A percentile compares a stretch with the other conserved stretches of the same genome.
Conservation (phyloP, 441 rosid genomes). For the Populus hybrid region DNA sequence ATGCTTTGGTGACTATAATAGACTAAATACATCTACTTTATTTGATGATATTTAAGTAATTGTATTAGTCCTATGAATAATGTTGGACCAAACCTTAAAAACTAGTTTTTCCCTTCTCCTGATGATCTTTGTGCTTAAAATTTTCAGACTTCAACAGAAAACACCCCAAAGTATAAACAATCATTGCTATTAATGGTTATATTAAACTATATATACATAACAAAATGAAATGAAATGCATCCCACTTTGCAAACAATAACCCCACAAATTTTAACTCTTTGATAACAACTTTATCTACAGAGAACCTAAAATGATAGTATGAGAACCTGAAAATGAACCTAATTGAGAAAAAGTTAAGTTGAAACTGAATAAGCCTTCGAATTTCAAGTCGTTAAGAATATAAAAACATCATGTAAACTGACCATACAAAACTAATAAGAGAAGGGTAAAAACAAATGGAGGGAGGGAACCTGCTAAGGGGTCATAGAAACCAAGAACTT, state of each 20-base stretch:
- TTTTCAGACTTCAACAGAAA: background rate
- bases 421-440: background rate
- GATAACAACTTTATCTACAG: background rate
- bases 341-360: background rate
- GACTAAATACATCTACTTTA: background rate
- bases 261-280: background rate
- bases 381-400: background rate
- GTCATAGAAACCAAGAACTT: conserved; percentile 29
- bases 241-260: background rate
- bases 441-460: background rate
- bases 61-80: background rate
- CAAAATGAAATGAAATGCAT: background rate
- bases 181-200: background rate
- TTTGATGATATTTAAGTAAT: background rate
- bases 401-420: background rate
- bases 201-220: background rate
- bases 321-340: background rate
- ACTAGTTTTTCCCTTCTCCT: background rate
- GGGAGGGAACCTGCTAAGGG: conserved; percentile 27
- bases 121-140: background rate
- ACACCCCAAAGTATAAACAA: background rate
- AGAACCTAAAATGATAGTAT: no score
- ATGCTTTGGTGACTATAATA: no score
- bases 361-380: background rate
- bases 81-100: background rate